phyloP scores from a whole-genome alignment of 331 rosid genomes.

The Acacia concinna region DNA sequence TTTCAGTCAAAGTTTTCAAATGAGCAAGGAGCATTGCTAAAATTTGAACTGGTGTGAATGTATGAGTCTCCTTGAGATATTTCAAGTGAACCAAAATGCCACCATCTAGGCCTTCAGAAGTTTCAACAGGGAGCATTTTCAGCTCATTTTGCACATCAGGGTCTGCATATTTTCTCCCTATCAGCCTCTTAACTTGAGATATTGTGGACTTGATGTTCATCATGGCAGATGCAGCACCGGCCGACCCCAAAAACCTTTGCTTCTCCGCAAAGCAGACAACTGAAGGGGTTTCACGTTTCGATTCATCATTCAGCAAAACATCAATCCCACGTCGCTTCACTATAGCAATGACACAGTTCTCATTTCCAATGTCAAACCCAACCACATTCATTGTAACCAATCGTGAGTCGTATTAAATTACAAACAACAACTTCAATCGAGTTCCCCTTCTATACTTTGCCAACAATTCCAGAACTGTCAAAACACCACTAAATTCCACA shows the following conservation, averaged over 20 bases:
- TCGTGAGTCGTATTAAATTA: neutral
- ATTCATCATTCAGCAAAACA: constrained; percentile 85
- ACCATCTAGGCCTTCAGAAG: constrained; percentile 70
- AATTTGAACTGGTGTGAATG: constrained; percentile 79
- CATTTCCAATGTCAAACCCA: constrained; percentile 97
- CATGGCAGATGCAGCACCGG: constrained; percentile 86
- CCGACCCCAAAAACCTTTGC: constrained; percentile 95
- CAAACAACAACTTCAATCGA: constrained; percentile 27
- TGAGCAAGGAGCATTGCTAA: constrained; percentile 90
- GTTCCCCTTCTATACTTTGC: constrained; percentile 23
- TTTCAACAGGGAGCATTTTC: constrained; percentile 62
- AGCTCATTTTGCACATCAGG: constrained; percentile 62
- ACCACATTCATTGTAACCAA: constrained; percentile 71
- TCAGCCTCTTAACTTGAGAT: constrained; percentile 89
- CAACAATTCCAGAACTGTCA: constrained; percentile 22
- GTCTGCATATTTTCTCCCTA: constrained; percentile 62
- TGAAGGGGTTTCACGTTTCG: constrained; percentile 89
- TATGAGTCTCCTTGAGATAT: constrained; percentile 53
- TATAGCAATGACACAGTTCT: constrained; percentile 91
- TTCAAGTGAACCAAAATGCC: constrained; percentile 79
- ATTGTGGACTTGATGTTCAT: constrained; percentile 82
- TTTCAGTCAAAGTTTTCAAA: constrained; percentile 70
- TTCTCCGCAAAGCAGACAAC: constrained; percentile 86
- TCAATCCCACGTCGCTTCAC: constrained; percentile 92
- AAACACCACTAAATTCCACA: constrained; percentile 18